Evolutionary conservation across 257 asterid species (phyloP), one percentile per base, ranked within the genome.

Genomic region (Coffea eugenioides): DNA sequence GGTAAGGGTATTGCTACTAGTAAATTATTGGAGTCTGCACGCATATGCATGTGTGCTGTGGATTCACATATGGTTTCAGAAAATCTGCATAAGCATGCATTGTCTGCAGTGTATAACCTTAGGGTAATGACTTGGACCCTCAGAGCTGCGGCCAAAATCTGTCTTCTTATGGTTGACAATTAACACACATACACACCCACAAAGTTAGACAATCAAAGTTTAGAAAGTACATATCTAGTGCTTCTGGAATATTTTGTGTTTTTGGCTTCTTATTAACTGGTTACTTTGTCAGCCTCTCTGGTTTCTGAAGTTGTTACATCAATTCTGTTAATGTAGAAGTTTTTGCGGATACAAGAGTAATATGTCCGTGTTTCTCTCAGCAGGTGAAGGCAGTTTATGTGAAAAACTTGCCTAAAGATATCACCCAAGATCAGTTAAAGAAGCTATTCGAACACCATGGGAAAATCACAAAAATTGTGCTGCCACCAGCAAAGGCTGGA

Each of bases 401-500:
- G 77, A 94, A 91, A 87, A 94, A 92, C 86, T 88, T 94, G 88
- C 98, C 98, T 7, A 91, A 89, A 79, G 89, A 91, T 82, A 82
- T 91, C 79, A 92, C 91, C 51, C 93, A 92, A 77, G 94, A 94
- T 80, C 92, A 87, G 89, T 90, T 94, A 48, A 92, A 85, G 89
- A 92, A 85, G 69, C 81, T 94, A 83, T 94, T 94, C 83, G 97
- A 92, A 77, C 94, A 61, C 77, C 95, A 91, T 77, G 98, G 98
- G 67, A 88, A 90, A 81, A 92, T 94, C 72, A 88, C 94, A 36
- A 92, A 92, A 85, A 90, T 91, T 77, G 97, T 92, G 82, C 91
- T 94, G 79, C 98, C 98, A 70, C 98, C 97, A 8, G 97, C 97
- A 77, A 94, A 91, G 84, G 92, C 92, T 61, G 98, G 98, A 76